Conservation (phyloP, 2,329 filamentous ascomycete species). For the Clathrospora elynae region DNA sequence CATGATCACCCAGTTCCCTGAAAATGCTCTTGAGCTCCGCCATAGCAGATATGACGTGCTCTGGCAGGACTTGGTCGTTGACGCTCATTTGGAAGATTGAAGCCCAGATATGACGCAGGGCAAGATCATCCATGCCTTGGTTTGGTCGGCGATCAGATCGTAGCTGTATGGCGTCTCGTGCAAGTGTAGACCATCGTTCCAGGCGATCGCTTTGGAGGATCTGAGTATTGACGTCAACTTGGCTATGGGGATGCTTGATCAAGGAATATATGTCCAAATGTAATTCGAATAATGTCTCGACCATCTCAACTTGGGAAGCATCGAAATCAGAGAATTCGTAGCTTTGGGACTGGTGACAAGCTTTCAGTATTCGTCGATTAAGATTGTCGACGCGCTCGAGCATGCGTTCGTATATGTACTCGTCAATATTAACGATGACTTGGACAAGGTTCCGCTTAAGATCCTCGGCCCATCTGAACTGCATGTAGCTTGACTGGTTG, state of each 20-base stretch:
- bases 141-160: slow-evolving; percentile 33
- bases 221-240: slow-evolving; percentile 58
- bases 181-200: slow-evolving; percentile 63
- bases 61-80: slow-evolving; percentile 60
- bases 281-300: slow-evolving; percentile 67
- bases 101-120: slow-evolving; percentile 69
- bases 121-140: slow-evolving; percentile 50
- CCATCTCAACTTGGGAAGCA: slow-evolving; percentile 55
- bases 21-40: slow-evolving; percentile 65
- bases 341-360: slow-evolving; percentile 15
- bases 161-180: slow-evolving; percentile 59
- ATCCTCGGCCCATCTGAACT: slow-evolving; percentile 60
- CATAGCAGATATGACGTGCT: slow-evolving; percentile 66
- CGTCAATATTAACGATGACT: slow-evolving; percentile 60
- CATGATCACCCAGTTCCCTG: slow-evolving; percentile 52
- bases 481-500: slow-evolving; percentile 56
- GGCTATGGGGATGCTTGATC: slow-evolving; percentile 65
- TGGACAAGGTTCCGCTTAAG: slow-evolving; percentile 62
- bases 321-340: slow-evolving; percentile 40
- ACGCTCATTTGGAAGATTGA: slow-evolving; percentile 66
- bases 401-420: slow-evolving; percentile 55
- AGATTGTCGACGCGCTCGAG: slow-evolving; percentile 40
- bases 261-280: slow-evolving; percentile 69
- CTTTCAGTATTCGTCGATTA: slow-evolving; percentile 35
- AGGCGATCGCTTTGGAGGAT: slow-evolving; percentile 63